Conservation (phyloP, 2,329 filamentous ascomycete genomes). For the Ophiocordyceps camponoti-saundersi region DNA sequence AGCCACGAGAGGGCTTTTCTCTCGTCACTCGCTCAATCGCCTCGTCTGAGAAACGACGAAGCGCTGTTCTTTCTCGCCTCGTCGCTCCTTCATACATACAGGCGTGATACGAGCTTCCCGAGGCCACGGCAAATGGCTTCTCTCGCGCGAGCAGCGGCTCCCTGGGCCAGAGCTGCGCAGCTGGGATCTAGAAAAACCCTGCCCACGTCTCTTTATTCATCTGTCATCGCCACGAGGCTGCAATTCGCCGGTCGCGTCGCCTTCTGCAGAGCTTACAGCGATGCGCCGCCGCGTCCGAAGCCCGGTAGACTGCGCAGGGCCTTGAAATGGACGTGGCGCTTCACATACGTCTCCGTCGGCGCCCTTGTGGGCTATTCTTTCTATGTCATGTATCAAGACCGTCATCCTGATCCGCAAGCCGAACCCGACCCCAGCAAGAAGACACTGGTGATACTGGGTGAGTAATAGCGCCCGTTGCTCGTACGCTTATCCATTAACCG, state of each 20-base stretch:
- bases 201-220: conserved; percentile 6
- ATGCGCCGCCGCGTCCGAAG: conserved; percentile 31
- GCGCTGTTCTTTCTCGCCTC: neutral
- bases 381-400: conserved; percentile 69
- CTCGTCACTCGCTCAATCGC: neutral
- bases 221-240: conserved; percentile 16
- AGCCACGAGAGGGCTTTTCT: no score
- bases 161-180: conserved; percentile 14
- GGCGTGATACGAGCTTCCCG: conserved; percentile 5
- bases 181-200: conserved; percentile 13
- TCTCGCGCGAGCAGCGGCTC: conserved; percentile 23
- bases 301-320: conserved; percentile 45
- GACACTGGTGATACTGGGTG: conserved; percentile 90
- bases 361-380: conserved; percentile 53
- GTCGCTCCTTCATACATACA: neutral
- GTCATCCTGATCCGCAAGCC: conserved; percentile 65
- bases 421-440: conserved; percentile 80
- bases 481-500: conserved; percentile 4
- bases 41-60: neutral
- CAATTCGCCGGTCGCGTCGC: conserved; percentile 18
- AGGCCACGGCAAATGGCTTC: conserved; percentile 23
- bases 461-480: conserved; percentile 5
- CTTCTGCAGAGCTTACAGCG: conserved; percentile 31
- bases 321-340: conserved; percentile 68
- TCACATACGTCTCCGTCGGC: conserved; percentile 60